Evolutionary conservation across 225 moss, liverwort and hornwort species (phyloP), one percentile per base, ranked within the genome.

Genomic region (Anthoceros angustus): DNA sequence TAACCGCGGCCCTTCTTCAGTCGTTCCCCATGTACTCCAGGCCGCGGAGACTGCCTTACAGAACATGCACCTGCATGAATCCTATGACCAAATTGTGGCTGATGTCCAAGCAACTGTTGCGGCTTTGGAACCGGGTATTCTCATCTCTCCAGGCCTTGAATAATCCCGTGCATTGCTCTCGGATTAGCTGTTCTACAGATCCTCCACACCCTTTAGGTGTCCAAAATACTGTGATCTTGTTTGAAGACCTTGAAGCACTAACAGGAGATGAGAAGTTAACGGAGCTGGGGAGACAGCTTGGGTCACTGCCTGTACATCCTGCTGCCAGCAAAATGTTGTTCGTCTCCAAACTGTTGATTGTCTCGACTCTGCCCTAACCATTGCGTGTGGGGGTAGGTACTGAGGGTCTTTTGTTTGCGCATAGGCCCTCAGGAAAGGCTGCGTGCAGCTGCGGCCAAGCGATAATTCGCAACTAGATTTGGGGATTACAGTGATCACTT

Each of bases 271-370:
- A 98, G 67, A 83, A 78, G 65, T 87, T 98, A 18, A 98, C 98
- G 14, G 88, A 92, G 42, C 86, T 98, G 73, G 98, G 92, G 66
- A 89, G 81, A 74, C 92, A 89, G 77, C 76, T 98, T 66, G 92
- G 92, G 39, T 92, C 88, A 46, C 72, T 98, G 18, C 92, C 98
- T 23, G 98, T 89, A 26, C 98, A 92, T 81, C 98, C 98, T 25
- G 87, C 88, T 42, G 89, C 89, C 64, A 92, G 95, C 88, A 92
- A 92, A 73, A 98, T 98, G 98, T 85, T 98, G 71, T 76, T 98
- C 62, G 64, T 92, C 71, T 86, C 86, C 68, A 92, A 92, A 69
- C 80, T 98, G 65, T 75, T 98, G 89, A 89, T 70, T 98, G 98
- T 69, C 84, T 92, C 42, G 98, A 86, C 77, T 91, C 98, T 66